Evolutionary conservation across 768 basidiomycete genomes (phyloP), one percentile per base, ranked within the genome.

Genomic region (Rhodotorula kratochvilovae): DNA sequence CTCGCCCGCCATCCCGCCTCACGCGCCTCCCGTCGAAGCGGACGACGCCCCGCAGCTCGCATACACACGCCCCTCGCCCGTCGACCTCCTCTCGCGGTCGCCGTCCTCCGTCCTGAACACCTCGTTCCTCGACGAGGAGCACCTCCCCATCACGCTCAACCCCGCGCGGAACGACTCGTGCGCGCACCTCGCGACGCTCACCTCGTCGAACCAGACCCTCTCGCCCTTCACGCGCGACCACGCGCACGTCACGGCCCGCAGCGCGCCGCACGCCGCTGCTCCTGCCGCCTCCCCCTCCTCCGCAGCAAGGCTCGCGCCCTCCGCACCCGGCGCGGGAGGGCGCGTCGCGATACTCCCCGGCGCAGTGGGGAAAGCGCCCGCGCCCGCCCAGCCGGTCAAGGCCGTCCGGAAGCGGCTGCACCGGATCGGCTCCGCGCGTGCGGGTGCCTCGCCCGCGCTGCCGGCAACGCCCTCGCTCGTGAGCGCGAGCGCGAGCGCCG

Each of bases 181-280:
- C 31, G 90, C 89, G 66, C 91, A 95, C 72, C 83, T 98, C 17
- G 89, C 91, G 27, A 90, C 90, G 7, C 86, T 99, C 57, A 88
- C 87, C 29, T 85, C 88, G 75, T 92, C 92, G 2, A 92, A 96
- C 77, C 95, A 96, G 78, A 99, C 95, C 0, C 83, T 99, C 6
- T 92, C 90, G 1, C 95, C 94, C 0, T 97, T 95, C 80, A 96
- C 94, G 12, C 87, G 92, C 64, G 88, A 89, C 23, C 84, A 92
- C 39, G 88, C 90, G 70, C 92, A 96, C 80, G 94, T 95, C 79
- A 91, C 93, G 2, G 73, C 67, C 27, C 53, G 73, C 3, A 62
- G 59, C n/a, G 50, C 51, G 8, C 73, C 73, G 6, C 55, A 70
- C 43, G 19, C 55, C 29, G 39, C 61, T 31, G 57, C 23, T 11